A percentile compares a stretch with the other conserved stretches of the same genome.
Conservation (phyloP, 176 grass and related monocot species). For the Melocanna baccifera region DNA sequence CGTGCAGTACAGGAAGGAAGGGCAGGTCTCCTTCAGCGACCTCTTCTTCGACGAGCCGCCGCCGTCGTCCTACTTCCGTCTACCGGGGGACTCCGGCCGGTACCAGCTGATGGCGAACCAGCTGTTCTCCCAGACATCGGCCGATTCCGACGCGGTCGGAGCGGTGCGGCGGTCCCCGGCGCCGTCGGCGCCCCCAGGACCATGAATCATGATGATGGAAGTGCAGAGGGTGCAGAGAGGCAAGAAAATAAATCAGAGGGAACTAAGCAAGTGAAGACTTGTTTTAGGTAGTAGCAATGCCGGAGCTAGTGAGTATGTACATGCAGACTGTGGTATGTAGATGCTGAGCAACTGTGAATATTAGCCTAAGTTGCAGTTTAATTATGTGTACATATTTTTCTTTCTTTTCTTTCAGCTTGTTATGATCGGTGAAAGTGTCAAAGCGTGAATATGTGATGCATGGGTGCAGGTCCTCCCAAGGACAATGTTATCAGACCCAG, state of each 20-base stretch:
- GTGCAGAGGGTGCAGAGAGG: background rate
- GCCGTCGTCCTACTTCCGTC: slow-evolving; percentile 53
- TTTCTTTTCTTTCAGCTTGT: background rate
- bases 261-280: slow-evolving; percentile 23
- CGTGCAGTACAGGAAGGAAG: slow-evolving; percentile 56
- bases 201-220: slow-evolving; percentile 1
- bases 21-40: slow-evolving; percentile 47
- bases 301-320: background rate
- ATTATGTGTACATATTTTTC: background rate
- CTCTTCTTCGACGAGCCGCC: slow-evolving; percentile 61
- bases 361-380: slow-evolving; percentile 30
- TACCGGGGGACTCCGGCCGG: slow-evolving; percentile 55
- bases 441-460: slow-evolving; percentile 1
- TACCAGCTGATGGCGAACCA: slow-evolving; percentile 32
- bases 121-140: slow-evolving; percentile 28
- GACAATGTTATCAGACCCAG: no score
- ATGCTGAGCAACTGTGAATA: slow-evolving; percentile 32
- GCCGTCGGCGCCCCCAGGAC: slow-evolving; percentile 18
- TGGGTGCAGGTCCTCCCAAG: slow-evolving; percentile 19
- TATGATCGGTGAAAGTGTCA: background rate
- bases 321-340: background rate
- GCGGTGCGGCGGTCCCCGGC: slow-evolving; percentile 28
- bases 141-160: background rate
- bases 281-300: background rate
- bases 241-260: background rate